These are phyloP conservation scores for Sextonia rubra DNA, from an alignment of 164 flowering plant genomes.

Conservation along the genomic window DNA sequence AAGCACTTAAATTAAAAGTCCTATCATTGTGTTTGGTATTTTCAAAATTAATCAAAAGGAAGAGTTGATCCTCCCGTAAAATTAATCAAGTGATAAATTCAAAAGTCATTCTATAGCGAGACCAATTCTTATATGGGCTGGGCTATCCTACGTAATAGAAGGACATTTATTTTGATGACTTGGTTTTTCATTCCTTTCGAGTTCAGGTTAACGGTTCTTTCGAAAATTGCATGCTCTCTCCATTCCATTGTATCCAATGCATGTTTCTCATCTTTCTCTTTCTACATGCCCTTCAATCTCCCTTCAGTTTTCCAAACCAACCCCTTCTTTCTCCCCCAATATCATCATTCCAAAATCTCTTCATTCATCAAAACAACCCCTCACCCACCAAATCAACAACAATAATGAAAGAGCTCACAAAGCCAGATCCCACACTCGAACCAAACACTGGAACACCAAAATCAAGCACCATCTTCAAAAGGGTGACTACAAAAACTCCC, in stretches of 20 bases:
- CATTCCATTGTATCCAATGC: background rate
- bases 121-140: too few relatives aligned
- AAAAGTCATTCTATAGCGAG: too few relatives aligned
- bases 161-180: too few relatives aligned
- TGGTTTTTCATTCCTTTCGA: too few relatives aligned
- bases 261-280: too few relatives aligned
- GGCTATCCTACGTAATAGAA: too few relatives aligned
- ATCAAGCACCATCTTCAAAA: conserved; percentile 3
- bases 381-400: background rate
- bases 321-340: background rate
- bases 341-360: background rate
- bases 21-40: too few relatives aligned
- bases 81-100: too few relatives aligned
- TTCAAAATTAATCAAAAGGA: too few relatives aligned
- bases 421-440: background rate
- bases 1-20: too few relatives aligned
- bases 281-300: background rate
- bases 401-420: background rate
- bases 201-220: background rate
- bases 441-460: conserved; percentile 6
- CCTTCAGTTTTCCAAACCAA: background rate
- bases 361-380: background rate
- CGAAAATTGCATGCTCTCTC: background rate
- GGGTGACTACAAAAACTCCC: conserved; percentile 4
- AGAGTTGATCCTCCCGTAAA: too few relatives aligned